A percentile compares a stretch with the other conserved stretches of the same genome.
Evolutionary conservation across 371 early-diverging fungal species (phyloP).

Genomic region (Funneliformis caledonium): DNA sequence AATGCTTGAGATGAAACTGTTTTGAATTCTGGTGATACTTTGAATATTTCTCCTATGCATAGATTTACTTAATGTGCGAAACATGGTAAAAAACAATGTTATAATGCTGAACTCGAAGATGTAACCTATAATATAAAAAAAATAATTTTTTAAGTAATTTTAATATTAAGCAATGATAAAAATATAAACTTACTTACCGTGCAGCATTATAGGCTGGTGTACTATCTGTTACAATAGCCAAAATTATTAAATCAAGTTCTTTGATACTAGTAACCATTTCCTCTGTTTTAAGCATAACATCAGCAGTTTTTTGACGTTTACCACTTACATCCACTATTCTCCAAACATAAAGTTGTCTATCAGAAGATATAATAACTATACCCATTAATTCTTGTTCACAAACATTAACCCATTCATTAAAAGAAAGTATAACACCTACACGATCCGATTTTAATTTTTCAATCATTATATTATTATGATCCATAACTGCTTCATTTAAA

Average conservation of each 20-base stretch:
- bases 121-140: conserved; percentile 9
- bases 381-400: neutral
- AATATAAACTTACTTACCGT: too few species aligned
- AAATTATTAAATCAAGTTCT: too few species aligned
- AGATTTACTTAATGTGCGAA: too few species aligned
- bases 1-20: neutral
- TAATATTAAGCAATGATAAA: neutral
- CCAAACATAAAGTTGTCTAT: neutral
- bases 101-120: neutral
- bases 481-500: too few species aligned
- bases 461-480: neutral
- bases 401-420: conserved; percentile 17
- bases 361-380: neutral
- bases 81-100: conserved; percentile 9
- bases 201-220: too few species aligned
- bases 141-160: neutral
- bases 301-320: neutral
- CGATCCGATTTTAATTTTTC: conserved; percentile 1
- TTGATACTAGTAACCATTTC: too few species aligned
- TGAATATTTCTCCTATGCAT: conserved; percentile 19
- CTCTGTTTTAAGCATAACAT: neutral
- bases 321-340: neutral
- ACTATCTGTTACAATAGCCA: too few species aligned
- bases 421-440: conserved; percentile 3
- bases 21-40: conserved; percentile 11